Base-by-base conservation (phyloP, 2,329 filamentous ascomycete species). In the Pleoardoris graminearum region DNA sequence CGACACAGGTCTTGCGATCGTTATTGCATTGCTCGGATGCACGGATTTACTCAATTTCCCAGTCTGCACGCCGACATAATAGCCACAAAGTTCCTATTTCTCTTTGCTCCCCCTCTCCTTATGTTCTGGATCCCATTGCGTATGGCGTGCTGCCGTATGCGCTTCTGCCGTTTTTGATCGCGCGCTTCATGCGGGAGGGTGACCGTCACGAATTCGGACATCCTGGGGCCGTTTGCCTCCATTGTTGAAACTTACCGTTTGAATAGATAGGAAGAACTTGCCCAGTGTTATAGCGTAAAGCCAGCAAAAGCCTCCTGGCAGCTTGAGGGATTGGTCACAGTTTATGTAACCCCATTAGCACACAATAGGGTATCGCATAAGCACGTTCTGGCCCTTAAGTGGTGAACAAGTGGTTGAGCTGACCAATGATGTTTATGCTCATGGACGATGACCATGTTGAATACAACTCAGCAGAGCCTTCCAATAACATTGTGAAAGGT, bases 121-220 rank as follows among this genome's bases (percentile, higher is more conserved):
- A 49, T 55, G 19, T 51, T 55, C 23, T 50, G 48, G 4, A 58
- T 44, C 7, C 52, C 53, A 23, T 35, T 54, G 16, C 59, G 53
- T 4, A 61, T 61, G 14, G 59, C 59, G 39, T 61, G 57, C 14
- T 48, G 48, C 16, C 57, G 44, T 12, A 59, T 48, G 19, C 27
- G 38, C 16, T 32, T 53, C 21, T 58, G 48, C 22, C 42, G 39
- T 17, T 50, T 39, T 7, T 55, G 49, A 7, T 54, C 57, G 39
- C 54, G 55, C 11, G 46, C 41, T 11, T 55, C 42, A n/a, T 48
- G 46, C 8, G 57, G 59, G 37, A 58, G 50, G 19, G 44, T 51
- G 21, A 58, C 32, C 7, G 52, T 56, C 7, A 61, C 54, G n/a
- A 58, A 61, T n/a, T 57, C 33, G 35, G 53, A 61, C 55, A 60